Evolutionary conservation across 2,329 filamentous ascomycete genomes (phyloP), one percentile per base, ranked within the genome.

Genomic region (Colletotrichum sansevieriae): DNA sequence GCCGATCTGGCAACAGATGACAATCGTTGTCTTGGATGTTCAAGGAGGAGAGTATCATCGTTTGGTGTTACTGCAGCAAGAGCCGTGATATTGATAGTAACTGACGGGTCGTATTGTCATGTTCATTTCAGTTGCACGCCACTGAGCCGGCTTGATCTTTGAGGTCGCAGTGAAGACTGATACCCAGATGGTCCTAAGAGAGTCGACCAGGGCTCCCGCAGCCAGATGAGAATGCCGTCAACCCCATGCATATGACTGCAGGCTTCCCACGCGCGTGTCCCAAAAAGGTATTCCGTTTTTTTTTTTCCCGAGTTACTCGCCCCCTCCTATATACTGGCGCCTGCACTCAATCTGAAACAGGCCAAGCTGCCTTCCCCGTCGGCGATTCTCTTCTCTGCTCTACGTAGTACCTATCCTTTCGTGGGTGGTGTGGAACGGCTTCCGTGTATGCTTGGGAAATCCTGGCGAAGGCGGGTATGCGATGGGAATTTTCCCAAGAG

Each of bases 231-330:
- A 22, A 29, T 55, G 39, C 55, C 44, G 44, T 55, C 60, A 55
- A 60, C 41, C 51, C 20, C 62, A 59, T 68, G 65, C 65, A 65
- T 59, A 25, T 25, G 25, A 25, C 65, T 65, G 62, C 55, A 65
- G 61, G 20, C 22, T 65, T 13, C 25, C 55, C 62, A 65, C 55
- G 62, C 62, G 41, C 49, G 22, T 56, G 39, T 25, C 65, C 33
- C 29, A 68, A 59, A 60, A 68, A 2, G 65, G 62, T 41, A 65
- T 55, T 47, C 65, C 61, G 39, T 43, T 57, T 39, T 25, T 25
- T 25, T 25, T 25, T 5, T 25, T 41, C 44, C 51, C 62, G 35
- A 39, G 37, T 60, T 37, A 39, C 29, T 63, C 37, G 25, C 35
- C 47, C 29, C 55, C 25, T 65, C 25, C 55, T 29, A 25, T 6